phyloP scores from a whole-genome alignment of 2,329 filamentous ascomycete species.

The Aureobasidium uvarum region DNA sequence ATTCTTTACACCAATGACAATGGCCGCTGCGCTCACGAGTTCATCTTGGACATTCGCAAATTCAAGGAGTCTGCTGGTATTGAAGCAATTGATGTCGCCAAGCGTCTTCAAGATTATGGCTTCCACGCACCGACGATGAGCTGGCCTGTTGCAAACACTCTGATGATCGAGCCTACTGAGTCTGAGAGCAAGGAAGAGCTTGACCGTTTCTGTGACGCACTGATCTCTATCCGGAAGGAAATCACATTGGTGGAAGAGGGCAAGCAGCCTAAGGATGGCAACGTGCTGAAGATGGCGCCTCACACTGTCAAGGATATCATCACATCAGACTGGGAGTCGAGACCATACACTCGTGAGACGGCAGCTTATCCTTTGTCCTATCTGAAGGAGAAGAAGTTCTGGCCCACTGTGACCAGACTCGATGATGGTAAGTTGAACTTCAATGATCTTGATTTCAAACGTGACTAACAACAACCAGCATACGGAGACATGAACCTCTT shows the following conservation, averaged over 20 bases:
- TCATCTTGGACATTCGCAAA: conserved; percentile 84
- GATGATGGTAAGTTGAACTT: conserved; percentile 71
- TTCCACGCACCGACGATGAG: conserved; percentile 98
- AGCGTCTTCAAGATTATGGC: conserved; percentile 93
- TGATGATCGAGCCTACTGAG: conserved; percentile 98
- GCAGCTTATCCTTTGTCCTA: conserved; percentile 84
- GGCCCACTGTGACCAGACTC: conserved; percentile 81
- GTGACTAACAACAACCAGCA: conserved; percentile 49
- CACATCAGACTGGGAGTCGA: conserved; percentile 70
- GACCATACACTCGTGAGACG: conserved; percentile 75
- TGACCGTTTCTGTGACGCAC: conserved; percentile 86
- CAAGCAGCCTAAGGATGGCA: conserved; percentile 68
- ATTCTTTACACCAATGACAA: conserved; percentile 92
- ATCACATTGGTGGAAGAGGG: conserved; percentile 82
- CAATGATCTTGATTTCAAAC: neutral
- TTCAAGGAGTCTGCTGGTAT: conserved; percentile 82
- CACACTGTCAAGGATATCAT: conserved; percentile 83
- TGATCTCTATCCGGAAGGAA: conserved; percentile 82
- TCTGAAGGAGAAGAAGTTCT: conserved; percentile 95
- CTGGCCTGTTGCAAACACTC: conserved; percentile 90
- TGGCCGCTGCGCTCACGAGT: conserved; percentile 91
- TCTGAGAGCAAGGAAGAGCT: conserved; percentile 89
- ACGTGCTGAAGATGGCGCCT: conserved; percentile 85
- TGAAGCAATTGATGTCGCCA: conserved; percentile 92
- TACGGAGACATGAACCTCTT: conserved; percentile 92